Percentiles rank a stretch among this genome's conserved stretches.
Conservation (phyloP, 805 yeast genomes). For the Aciculoconidium aculeatum region DNA sequence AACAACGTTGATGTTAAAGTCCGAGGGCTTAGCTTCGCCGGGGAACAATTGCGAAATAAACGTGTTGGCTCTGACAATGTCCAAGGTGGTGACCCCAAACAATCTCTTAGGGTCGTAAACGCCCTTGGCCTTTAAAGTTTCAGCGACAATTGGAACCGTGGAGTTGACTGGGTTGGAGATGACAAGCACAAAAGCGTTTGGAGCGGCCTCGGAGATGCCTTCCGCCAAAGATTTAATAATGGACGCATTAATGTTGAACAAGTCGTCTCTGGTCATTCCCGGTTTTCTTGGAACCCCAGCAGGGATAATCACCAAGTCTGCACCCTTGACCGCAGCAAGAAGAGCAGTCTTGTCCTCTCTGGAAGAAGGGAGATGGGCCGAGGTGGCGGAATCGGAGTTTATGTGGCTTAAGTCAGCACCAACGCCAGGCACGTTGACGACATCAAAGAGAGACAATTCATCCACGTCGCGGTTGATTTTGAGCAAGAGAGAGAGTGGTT, state of each 20-base stretch:
- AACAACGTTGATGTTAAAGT: conserved; percentile 63
- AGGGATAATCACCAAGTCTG: conserved; percentile 55
- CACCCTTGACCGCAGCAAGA: conserved; percentile 37
- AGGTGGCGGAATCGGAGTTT: conserved; percentile 57
- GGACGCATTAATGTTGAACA: conserved; percentile 77
- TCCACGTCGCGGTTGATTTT: conserved; percentile 60
- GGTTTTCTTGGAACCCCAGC: conserved; percentile 94
- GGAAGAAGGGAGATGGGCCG: conserved; percentile 56
- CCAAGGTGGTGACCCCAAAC: conserved; percentile 87
- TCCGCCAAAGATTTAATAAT: conserved; percentile 70
- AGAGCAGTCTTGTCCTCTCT: conserved; percentile 43
- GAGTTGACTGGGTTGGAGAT: conserved; percentile 95
- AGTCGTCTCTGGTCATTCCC: conserved; percentile 90
- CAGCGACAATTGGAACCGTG: conserved; percentile 84
- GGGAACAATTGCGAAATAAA: conserved; percentile 57
- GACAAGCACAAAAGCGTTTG: conserved; percentile 71
- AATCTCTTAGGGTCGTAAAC: conserved; percentile 66
- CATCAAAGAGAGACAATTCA: conserved; percentile 76
- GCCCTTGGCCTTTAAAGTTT: conserved; percentile 62
- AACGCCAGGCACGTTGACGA: conserved; percentile 80
- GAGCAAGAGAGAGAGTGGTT: conserved; percentile 77
- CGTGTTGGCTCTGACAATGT: conserved; percentile 81
- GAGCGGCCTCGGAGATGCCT: conserved; percentile 67
- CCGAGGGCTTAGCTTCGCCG: conserved; percentile 41
- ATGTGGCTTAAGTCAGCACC: conserved; percentile 86